Evolutionary conservation across 2,329 filamentous ascomycete species (phyloP), one percentile per base, ranked within the genome.

Genomic region (Hortaea sp.): DNA sequence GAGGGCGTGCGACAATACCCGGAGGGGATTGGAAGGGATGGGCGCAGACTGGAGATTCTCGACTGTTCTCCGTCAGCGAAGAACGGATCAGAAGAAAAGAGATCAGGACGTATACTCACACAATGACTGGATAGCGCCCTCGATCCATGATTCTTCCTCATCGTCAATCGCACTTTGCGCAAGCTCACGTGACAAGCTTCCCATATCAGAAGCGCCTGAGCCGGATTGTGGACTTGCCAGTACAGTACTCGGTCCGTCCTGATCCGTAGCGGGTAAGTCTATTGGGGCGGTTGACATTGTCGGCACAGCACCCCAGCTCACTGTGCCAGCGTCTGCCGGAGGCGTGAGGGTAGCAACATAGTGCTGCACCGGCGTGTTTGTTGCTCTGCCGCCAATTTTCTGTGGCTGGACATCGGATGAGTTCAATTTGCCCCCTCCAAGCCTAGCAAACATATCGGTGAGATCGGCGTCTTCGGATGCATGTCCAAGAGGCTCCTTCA

Each of bases 1-100:
- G 7, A 81, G 66, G 12, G 77, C 78, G 55, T 82, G 78, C 10
- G 77, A 79, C 13, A 81, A 69, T 31, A 81, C 69, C 53, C 74
- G 75, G 43, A 81, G 65, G 13, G 72, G 68, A 50, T 69, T 60
- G 45, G 47, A 54, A 2, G 59, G 57, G 34, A 57, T 55, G n/a
- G 58, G 49, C 28, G 64, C 57, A 38, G 64, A 49, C 32, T 57
- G 57, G 30, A 67, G 41, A 45, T 60, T 59, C 65, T 61, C 35
- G 60, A 70, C 48, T 72, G 65, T 5, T n/a, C 37, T 5, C 2
- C 20, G 20, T 20, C 20, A 20, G 20, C 20, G 20, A 20, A 20
- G 20, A 20, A 20, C 20, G 20, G 20, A 20, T 20, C 20, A 20
- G 20, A 20, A 20, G 20, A 20, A 46, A 41, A 40, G 20, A 20